Base-by-base conservation (phyloP, 257 asterid genomes). In the Schizonepeta tenuifolia region DNA sequence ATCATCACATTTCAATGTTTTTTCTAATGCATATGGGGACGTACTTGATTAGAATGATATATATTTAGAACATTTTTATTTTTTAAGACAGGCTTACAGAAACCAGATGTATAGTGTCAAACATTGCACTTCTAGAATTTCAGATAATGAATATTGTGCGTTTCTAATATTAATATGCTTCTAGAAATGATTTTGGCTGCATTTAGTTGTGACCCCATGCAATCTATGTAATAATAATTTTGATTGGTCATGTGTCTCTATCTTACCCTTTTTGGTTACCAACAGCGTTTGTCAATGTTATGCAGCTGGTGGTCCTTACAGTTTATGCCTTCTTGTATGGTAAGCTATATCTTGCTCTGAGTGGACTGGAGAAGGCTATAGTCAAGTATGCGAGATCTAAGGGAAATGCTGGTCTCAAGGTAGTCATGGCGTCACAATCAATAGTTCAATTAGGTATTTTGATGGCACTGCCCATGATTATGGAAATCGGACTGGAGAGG, bases 401-500 rank as follows among this genome's bases (percentile, higher is more conserved):
- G 75, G 97, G 99, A 67, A 84, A 87, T 4, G 74, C 77, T 22
- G 96, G 96, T 71, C 84, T 94, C 72, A 80, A 73, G 78, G 87
- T 90, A 70, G 97, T 93, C 73, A 91, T 94, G 88, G 97, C 95
- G 10, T 86, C 97, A 56, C 96, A 91, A 63, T 88, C 99, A 20
- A 15, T 94, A n/a, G 95, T 94, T 74, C 99, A 94, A 67, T 85
- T 94, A 71, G 99, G 99, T 72, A 69, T 94, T 28, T 73, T 94
- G 79, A 91, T 86, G 93, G 87, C 95, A 61, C 65, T 94, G 79
- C 99, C 99, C 53, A 94, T 94, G 99, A 72, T 94, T 55, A 94
- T 94, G 99, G 98, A 94, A 86, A 94, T 94, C 54, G 99, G 99
- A 21, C 89, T 94, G 11, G 98, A 94, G 80, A 83, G 89, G 69